Base-by-base conservation (phyloP, 345 rosid species). In the Psidium friedrichsthalianum region DNA sequence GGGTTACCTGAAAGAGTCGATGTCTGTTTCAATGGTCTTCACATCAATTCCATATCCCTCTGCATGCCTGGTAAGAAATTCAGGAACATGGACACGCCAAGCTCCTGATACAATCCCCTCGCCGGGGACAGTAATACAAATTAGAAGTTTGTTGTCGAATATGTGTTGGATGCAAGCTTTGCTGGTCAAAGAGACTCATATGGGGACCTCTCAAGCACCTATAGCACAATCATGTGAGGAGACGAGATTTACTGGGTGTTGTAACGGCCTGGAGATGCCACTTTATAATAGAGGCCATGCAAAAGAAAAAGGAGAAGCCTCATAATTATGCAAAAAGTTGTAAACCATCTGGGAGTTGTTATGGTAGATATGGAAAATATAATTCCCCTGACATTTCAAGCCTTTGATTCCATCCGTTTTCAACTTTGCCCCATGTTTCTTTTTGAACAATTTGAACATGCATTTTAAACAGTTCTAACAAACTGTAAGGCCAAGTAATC, bases 81-180 rank as follows among this genome's bases (percentile, higher is more conserved):
- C 96, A 32, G 96, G 93, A 56, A 89, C 93, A 89, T 96, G 98
- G 83, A 95, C 82, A 93, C 98, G 98, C 90, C 95, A 96, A 57
- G 94, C 98, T 88, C 98, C 99, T 9, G 98, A 95, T 69, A 97
- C 96, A 42, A 96, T 97, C 92, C 95, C 98, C 94, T 96, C 96
- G 5, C 98, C 98, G 94, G 64, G 74, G 74, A 40, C 76, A 87
- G 82, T 52, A 80, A 18, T n/a, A 20, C 82, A 69, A 55, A 52
- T 61, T 24, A 64, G 82, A 84, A 84, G 25, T 59, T 64, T 32
- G 22, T 11, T 16, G 44, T 64, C 0, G 11, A 64, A 32, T 10
- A 16, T 64, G 44, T 42, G 42, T 32, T 16, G 22, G 32, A 64
- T 16, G 44, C 76, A 64, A 64, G 44, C 44, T 64, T 64, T 64